phyloP scores from a whole-genome alignment of 2,329 filamentous ascomycete species.

The Phialocephala sp. region DNA sequence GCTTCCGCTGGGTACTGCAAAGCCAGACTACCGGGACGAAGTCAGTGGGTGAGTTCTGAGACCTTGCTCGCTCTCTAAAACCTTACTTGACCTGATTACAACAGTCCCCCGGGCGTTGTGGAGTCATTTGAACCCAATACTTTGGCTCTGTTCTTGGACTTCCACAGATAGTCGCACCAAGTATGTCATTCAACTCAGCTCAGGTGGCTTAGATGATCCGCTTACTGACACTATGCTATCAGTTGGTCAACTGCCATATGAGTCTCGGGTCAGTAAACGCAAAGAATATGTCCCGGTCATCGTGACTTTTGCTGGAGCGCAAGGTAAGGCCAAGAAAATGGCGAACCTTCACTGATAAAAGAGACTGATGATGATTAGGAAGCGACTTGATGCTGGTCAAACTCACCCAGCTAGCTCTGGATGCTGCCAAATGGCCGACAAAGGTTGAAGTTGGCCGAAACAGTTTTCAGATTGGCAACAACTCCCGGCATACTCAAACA shows the following conservation, averaged over 20 bases:
- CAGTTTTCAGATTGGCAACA: background rate
- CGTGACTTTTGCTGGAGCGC: background rate
- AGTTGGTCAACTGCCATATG: background rate
- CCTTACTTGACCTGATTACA: background rate
- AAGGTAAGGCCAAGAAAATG: background rate
- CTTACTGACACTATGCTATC: background rate
- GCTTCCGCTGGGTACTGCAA: background rate
- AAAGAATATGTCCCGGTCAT: background rate
- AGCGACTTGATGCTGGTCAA: background rate
- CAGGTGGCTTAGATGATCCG: background rate
- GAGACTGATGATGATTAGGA: too few species aligned
- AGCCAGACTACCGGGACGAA: background rate
- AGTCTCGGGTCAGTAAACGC: background rate
- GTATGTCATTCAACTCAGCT: background rate
- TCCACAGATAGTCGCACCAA: background rate
- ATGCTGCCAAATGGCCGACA: background rate
- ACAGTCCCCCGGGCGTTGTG: background rate
- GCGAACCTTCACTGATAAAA: too few species aligned
- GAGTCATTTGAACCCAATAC: background rate
- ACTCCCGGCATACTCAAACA: too few species aligned
- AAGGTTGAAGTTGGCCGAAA: background rate
- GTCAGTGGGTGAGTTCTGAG: background rate
- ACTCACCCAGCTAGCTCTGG: background rate
- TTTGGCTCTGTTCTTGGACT: background rate
- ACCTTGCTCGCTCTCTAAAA: background rate